Conservation (phyloP, 2,329 filamentous ascomycete genomes). For the Ophiosphaerella narmari region DNA sequence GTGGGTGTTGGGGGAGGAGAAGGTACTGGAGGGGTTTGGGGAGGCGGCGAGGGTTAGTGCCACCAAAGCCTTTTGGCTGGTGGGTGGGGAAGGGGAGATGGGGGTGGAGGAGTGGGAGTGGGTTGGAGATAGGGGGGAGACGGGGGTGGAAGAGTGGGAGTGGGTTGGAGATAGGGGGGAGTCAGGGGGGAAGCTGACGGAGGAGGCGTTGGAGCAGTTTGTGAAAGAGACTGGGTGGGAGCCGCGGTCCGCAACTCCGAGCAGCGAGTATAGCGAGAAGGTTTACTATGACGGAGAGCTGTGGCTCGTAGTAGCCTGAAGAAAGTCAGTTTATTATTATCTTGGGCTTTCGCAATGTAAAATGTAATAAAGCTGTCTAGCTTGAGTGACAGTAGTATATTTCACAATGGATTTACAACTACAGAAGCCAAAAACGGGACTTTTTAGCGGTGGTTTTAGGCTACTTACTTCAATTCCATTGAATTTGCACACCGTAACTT, state of each 20-base stretch:
- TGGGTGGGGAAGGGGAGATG: neutral
- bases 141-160: neutral
- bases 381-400: neutral
- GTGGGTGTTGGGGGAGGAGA: constrained; percentile 6
- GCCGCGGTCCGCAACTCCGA: neutral
- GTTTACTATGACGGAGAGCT: constrained; percentile 4
- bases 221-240: neutral
- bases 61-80: constrained; percentile 9
- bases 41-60: constrained; percentile 1
- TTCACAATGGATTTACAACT: too few relatives aligned
- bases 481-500: too few relatives aligned
- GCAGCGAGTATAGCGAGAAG: neutral
- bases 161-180: neutral
- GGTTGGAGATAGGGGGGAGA: neutral
- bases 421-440: too few relatives aligned
- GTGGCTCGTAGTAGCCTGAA: neutral
- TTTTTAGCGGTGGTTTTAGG: too few relatives aligned
- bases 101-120: neutral
- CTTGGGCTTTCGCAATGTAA: neutral
- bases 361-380: neutral
- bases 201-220: constrained; percentile 6
- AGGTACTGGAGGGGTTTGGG: constrained; percentile 8
- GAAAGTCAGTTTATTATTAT: neutral
- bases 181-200: constrained; percentile 9
- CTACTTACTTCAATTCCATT: too few relatives aligned